Percentiles rank a stretch among this genome's conserved stretches.
Evolutionary conservation across 768 basidiomycete genomes (phyloP).

Genomic region (Pleurotus salmoneostramineus): DNA sequence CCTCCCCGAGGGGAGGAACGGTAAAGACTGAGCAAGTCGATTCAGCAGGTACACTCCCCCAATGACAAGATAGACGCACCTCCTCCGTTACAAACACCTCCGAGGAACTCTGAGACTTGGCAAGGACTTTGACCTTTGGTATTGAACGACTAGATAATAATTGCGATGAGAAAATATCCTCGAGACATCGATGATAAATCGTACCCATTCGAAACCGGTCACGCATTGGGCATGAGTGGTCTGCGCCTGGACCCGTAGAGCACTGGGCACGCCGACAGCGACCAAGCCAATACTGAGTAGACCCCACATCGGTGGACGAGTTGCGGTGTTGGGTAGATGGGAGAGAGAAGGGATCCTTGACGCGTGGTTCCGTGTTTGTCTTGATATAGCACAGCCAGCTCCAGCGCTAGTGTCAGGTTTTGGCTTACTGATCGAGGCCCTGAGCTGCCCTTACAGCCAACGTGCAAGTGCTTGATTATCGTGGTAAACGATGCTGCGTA

Average conservation of each 20-base stretch:
- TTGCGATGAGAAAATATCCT: not conserved
- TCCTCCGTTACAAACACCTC: conserved; percentile 36
- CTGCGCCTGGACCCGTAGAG: not conserved
- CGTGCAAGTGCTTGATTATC: not conserved
- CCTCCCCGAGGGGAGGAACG: conserved; percentile 24
- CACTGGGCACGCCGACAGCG: not conserved
- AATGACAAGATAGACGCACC: conserved; percentile 24
- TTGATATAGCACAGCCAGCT: not conserved
- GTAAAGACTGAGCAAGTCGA: conserved; percentile 25
- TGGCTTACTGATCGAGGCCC: not conserved
- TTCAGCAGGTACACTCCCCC: not conserved
- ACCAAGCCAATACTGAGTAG: not conserved
- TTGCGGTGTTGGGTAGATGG: not conserved
- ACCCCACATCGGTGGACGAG: conserved; percentile 1
- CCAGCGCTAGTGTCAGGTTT: conserved; percentile 2
- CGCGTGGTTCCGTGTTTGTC: not conserved
- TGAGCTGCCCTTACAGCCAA: not conserved
- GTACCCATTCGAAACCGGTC: conserved; percentile 2
- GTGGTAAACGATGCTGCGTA: not conserved
- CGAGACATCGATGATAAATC: not conserved
- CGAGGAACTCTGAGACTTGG: conserved; percentile 36
- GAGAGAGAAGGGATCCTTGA: not conserved
- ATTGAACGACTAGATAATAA: conserved; percentile 31
- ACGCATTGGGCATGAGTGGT: not conserved
- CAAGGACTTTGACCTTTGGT: conserved; percentile 45